A percentile compares a stretch with the other conserved stretches of the same genome.
Evolutionary conservation across 495 filamentous ascomycete species (phyloP).

Genomic region (Xylaria curta): DNA sequence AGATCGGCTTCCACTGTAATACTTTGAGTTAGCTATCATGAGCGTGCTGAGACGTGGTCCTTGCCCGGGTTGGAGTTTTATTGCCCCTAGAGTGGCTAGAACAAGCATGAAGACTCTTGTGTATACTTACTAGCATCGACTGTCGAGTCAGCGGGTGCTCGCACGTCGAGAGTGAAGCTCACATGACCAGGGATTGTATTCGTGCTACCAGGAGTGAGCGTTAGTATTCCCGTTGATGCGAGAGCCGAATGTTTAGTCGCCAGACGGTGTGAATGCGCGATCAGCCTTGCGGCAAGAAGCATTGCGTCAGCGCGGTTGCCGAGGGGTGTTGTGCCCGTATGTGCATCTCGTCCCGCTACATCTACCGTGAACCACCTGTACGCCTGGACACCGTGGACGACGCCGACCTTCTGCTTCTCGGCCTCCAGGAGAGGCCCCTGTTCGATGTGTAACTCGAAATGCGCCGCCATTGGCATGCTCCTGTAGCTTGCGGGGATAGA

Average conservation of each 20-base stretch:
- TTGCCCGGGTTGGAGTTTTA: background rate
- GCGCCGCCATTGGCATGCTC: slow-evolving; percentile 73
- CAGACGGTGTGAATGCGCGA: slow-evolving; percentile 67
- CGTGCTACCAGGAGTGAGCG: slow-evolving; percentile 58
- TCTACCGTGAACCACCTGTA: slow-evolving; percentile 74
- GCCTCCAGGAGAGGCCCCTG: slow-evolving; percentile 74
- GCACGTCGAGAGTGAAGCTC: slow-evolving; percentile 74
- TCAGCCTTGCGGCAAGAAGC: slow-evolving; percentile 61
- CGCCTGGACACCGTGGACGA: slow-evolving; percentile 71
- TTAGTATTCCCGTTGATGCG: slow-evolving; percentile 75
- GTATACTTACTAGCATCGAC: slow-evolving; percentile 43
- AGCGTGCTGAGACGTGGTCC: background rate
- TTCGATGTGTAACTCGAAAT: slow-evolving; percentile 86
- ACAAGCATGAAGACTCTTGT: background rate
- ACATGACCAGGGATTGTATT: slow-evolving; percentile 79
- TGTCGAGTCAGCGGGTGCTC: slow-evolving; percentile 63
- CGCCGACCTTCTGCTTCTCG: slow-evolving; percentile 66
- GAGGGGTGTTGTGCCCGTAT: slow-evolving; percentile 80
- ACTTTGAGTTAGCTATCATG: background rate
- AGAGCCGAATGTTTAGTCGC: slow-evolving; percentile 63
- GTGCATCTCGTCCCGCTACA: slow-evolving; percentile 68
- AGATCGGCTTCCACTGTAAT: slow-evolving; percentile 31
- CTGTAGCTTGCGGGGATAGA: slow-evolving; percentile 61
- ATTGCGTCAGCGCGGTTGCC: slow-evolving; percentile 62
- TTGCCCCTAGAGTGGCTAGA: background rate